A percentile compares a stretch with the other conserved stretches of the same genome.
Evolutionary conservation across 148 eudicot genomes (phyloP).

Genomic region (Cornus suecica): DNA sequence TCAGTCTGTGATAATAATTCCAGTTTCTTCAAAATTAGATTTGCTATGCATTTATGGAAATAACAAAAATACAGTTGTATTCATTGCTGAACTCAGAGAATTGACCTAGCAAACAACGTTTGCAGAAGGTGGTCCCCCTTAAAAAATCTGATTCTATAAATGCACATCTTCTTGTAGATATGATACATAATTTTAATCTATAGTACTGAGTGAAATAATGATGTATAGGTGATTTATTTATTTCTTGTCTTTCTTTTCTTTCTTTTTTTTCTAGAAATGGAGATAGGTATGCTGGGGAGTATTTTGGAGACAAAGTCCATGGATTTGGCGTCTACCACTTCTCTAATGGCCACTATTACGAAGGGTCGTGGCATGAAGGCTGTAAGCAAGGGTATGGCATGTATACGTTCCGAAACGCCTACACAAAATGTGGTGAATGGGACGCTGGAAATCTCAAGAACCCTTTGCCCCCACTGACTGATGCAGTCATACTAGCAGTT

Average conservation of each 20-base stretch:
- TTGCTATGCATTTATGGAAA: background rate
- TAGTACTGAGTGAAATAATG: background rate
- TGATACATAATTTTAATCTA: background rate
- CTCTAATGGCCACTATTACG: constrained; percentile 80
- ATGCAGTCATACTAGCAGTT: constrained; percentile 71
- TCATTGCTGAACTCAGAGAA: background rate
- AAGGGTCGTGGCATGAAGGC: constrained; percentile 98
- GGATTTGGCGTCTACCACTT: constrained; percentile 93
- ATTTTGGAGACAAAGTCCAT: constrained; percentile 87
- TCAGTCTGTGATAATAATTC: background rate
- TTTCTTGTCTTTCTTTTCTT: too few species aligned
- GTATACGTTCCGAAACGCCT: constrained; percentile 81
- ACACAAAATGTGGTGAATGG: constrained; percentile 79
- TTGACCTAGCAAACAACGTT: background rate
- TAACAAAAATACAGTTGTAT: background rate
- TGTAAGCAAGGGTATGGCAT: constrained; percentile 86
- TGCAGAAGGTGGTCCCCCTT: background rate
- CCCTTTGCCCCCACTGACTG: constrained; percentile 44
- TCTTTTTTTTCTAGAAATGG: constrained; percentile 59
- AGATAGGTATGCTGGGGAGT: constrained; percentile 91
- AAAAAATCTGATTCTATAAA: background rate
- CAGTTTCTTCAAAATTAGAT: background rate
- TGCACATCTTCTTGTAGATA: background rate
- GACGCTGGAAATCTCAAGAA: constrained; percentile 61
- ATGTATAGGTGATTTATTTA: too few species aligned